phyloP scores from a whole-genome alignment of 441 rosid genomes.

The Adansonia gregorii region DNA sequence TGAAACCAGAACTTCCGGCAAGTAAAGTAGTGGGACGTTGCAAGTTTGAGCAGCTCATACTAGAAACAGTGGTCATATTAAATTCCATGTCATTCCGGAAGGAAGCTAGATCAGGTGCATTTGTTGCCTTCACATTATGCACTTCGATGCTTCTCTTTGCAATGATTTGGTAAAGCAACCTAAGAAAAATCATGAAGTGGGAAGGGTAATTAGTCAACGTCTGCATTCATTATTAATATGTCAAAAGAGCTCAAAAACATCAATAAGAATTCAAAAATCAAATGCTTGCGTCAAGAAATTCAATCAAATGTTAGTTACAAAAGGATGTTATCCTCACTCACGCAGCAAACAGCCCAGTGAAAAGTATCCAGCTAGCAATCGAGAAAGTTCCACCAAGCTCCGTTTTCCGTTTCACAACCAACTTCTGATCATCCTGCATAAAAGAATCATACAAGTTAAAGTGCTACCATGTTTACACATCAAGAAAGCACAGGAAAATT shows the following conservation, averaged over 20 bases:
- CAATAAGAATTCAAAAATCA: conserved; percentile 12
- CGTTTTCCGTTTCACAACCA: conserved; percentile 84
- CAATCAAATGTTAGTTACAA: neutral
- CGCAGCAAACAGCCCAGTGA: conserved; percentile 92
- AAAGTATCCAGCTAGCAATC: conserved; percentile 94
- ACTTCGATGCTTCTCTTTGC: conserved; percentile 83
- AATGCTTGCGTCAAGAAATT: conserved; percentile 23
- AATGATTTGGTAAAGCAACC: conserved; percentile 93
- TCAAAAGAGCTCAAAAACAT: conserved; percentile 16
- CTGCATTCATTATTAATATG: conserved; percentile 10
- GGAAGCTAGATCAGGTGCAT: conserved; percentile 72
- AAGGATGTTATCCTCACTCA: conserved; percentile 49
- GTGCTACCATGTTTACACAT: conserved; percentile 2
- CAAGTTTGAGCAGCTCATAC: conserved; percentile 86
- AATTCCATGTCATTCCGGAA: conserved; percentile 82
- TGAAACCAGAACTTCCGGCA: conserved; percentile 70
- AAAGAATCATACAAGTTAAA: neutral
- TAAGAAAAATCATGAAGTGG: conserved; percentile 50
- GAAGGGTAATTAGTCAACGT: conserved; percentile 38
- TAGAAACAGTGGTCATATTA: conserved; percentile 79
- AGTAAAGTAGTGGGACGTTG: conserved; percentile 64
- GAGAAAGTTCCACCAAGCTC: conserved; percentile 96
- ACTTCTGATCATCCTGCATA: conserved; percentile 79
- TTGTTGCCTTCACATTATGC: conserved; percentile 82
- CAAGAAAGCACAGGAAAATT: neutral